Base-by-base conservation (phyloP, 1,139 yeast genomes). In the Blastobotrys elegans region DNA sequence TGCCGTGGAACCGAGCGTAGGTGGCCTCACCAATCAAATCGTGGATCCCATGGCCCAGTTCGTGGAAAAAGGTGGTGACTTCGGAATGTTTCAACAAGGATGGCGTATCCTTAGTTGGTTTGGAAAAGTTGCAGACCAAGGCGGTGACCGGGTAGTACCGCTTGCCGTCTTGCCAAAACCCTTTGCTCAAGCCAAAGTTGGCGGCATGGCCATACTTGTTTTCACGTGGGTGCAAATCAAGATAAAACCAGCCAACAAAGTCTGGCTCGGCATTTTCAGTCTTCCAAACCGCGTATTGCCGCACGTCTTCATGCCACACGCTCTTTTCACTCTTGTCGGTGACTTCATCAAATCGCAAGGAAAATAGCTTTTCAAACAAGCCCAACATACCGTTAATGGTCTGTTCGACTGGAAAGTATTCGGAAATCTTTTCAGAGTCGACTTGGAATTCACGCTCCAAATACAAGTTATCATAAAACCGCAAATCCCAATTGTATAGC, bases 161-260 rank as follows among this genome's bases (percentile, higher is more conserved):
- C n/a, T 70, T 61, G 18, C 73, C 74, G 46, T 76, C 71, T n/a
- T 37, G 16, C 27, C 67, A 65, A 59, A 70, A 83, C 1, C 90
- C 84, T n/a, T 87, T 80, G 10, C 74, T 70, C 48, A 85, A 64
- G 22, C 82, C 83, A 60, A 87, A 85, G 62, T 84, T 84, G 11
- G 95, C 95, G 24, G 95, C 95, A 64, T 86, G 95, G 1, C 87
- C 84, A 65, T 84, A 87, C 64, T 87, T 87, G 57, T 92, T 90
- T 47, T 81, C 84, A 63, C 96, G 77, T 52, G 95, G 95, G 62
- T 84, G 90, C 60, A 86, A 69, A 64, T 87, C 96, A 55, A 87
- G 77, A 66, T 81, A 84, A 40, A 87, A 68, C 77, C 85, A 84
- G 29, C 96, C 96, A 56, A 79, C 75, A 65, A 86, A 86, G 51